Conservation (phyloP, 1,284 basidiomycete species). For the Trichosporon asahii region DNA sequence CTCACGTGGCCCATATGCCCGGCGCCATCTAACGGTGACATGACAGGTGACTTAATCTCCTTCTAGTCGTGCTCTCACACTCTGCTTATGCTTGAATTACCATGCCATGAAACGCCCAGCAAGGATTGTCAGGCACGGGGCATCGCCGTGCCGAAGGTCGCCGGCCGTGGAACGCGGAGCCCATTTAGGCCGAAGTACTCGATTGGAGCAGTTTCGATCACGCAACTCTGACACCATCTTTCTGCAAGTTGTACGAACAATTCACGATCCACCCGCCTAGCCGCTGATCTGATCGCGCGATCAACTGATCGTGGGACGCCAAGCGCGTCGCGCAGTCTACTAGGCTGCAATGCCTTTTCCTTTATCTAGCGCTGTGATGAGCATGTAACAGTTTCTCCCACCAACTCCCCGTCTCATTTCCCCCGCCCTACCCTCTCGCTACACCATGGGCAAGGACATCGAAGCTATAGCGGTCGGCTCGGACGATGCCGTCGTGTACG, state of each 20-base stretch:
- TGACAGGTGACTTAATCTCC: background rate
- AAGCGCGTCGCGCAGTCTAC: background rate
- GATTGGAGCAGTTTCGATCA: constrained; percentile 3
- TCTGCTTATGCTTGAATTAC: background rate
- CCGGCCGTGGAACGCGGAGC: background rate
- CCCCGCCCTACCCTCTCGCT: background rate
- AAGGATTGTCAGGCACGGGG: background rate
- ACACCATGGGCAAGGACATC: constrained; percentile 4
- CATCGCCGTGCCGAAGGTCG: background rate
- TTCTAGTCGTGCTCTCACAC: background rate
- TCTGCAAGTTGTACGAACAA: background rate
- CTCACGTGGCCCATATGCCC: constrained; percentile 1
- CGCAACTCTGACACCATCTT: constrained; percentile 10
- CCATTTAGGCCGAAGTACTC: background rate
- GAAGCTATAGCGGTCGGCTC: background rate
- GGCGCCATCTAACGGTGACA: background rate
- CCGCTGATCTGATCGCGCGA: constrained; percentile 1
- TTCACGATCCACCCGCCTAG: background rate
- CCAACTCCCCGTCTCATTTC: background rate
- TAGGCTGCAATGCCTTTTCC: background rate
- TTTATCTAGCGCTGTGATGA: background rate
- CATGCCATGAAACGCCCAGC: background rate
- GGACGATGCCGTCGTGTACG: background rate
- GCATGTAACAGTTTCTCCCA: background rate
- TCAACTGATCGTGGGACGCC: background rate